These are phyloP conservation scores for Bolboschoenoplectus hybrid DNA, from an alignment of 202 grass and related monocot genomes.

Conservation along the genomic window DNA sequence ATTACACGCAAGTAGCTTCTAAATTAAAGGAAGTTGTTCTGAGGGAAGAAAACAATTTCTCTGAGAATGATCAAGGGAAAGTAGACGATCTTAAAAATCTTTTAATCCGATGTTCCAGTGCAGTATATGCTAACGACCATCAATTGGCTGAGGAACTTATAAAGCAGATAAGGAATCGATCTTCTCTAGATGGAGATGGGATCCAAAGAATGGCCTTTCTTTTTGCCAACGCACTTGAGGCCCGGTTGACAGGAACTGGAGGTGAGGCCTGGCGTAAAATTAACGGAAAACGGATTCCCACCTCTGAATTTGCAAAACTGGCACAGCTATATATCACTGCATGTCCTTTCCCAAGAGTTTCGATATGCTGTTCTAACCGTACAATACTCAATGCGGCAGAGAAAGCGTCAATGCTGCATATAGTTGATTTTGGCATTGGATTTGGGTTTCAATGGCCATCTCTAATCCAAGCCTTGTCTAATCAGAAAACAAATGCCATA, in stretches of 20 bases:
- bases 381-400: slow-evolving; percentile 54
- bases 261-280: slow-evolving; percentile 45
- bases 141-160: slow-evolving; percentile 45
- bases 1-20: slow-evolving; percentile 18
- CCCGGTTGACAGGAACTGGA: slow-evolving; percentile 52
- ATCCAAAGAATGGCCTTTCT: slow-evolving; percentile 59
- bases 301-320: slow-evolving; percentile 40
- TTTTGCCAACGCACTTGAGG: slow-evolving; percentile 54
- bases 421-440: slow-evolving; percentile 73
- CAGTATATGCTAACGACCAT: slow-evolving; percentile 47
- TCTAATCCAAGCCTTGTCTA: slow-evolving; percentile 64
- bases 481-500: slow-evolving; percentile 44
- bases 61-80: slow-evolving; percentile 42
- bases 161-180: slow-evolving; percentile 47
- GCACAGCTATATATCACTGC: slow-evolving; percentile 34
- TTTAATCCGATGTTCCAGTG: slow-evolving; percentile 60
- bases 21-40: slow-evolving; percentile 31
- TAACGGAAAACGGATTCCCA: slow-evolving; percentile 17
- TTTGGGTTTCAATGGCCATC: slow-evolving; percentile 89
- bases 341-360: slow-evolving; percentile 46
- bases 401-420: slow-evolving; percentile 45
- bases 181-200: slow-evolving; percentile 52
- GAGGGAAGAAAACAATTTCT: slow-evolving; percentile 32
- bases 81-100: slow-evolving; percentile 53
- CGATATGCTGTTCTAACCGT: slow-evolving; percentile 50